Base-by-base conservation (phyloP, 306 rosid genomes). In the Carpinus fangiana region DNA sequence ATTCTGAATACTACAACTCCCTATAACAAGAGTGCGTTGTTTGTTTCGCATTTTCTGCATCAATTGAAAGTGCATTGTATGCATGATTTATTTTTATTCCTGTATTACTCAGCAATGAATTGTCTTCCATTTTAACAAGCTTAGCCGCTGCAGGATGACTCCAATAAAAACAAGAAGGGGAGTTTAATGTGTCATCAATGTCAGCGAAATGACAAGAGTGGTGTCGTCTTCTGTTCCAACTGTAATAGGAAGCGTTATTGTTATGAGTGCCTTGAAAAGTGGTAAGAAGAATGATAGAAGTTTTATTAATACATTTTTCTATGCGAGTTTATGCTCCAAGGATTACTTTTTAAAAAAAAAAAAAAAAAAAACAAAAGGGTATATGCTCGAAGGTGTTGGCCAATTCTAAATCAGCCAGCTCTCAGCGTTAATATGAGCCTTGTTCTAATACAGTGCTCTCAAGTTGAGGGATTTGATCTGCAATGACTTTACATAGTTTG, bases 391-490 rank as follows among this genome's bases (percentile, higher is more conserved):
- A 52, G 89, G 93, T 78, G 72, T 75, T 62, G 73, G 73, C 36
- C 89, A 85, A 74, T 90, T 93, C 57, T 91, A 73, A 91, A 75
- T 87, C 52, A 23, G 82, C 84, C 54, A 89, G 96, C 84, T 60
- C 89, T 74, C 79, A 86, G 26, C 85, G 76, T 70, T 91, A 93
- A 92, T 91, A 80, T 8, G 65, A 61, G 77, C 36, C 45, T 73
- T 55, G 13, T 34, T n/a, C 16, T 36, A 72, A 12, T 47, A 53
- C 6, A 45, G 54, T 50, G 73, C 46, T n/a, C 31, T 47, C 34
- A 20, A 41, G 52, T 31, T 72, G 16, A 43, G 76, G 82, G 48
- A 73, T 59, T 74, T 73, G 53, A 55, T 66, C 67, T 12, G 46
- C 41, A 41, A 31, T 76, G 78, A 70, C 45, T 53, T 41, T 6